phyloP scores from a whole-genome alignment of 768 basidiomycete genomes.

The Boletus patriciae region DNA sequence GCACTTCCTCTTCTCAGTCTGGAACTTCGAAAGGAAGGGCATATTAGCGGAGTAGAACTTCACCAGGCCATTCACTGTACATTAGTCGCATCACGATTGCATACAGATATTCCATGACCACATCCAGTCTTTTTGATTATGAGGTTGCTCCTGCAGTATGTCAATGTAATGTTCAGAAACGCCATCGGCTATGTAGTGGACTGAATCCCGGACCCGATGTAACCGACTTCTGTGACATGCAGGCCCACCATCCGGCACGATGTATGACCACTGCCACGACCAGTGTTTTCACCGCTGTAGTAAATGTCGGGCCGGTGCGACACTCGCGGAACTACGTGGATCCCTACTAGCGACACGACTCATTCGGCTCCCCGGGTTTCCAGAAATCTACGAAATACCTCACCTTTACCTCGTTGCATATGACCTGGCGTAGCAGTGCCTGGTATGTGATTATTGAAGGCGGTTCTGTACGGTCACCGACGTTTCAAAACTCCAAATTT shows the following conservation, averaged over 20 bases:
- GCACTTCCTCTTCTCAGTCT: constrained; percentile 29
- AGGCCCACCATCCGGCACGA: neutral
- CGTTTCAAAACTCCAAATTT: neutral
- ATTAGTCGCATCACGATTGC: constrained; percentile 18
- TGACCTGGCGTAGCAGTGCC: constrained; percentile 9
- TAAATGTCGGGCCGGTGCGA: neutral
- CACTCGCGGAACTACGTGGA: neutral
- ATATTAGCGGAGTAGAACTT: constrained; percentile 8
- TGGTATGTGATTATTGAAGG: constrained; percentile 9
- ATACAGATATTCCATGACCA: constrained; percentile 1
- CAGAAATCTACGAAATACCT: constrained; percentile 14
- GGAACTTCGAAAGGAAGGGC: constrained; percentile 23
- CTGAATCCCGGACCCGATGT: neutral
- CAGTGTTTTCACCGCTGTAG: neutral
- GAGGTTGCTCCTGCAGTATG: neutral
- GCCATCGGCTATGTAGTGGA: no score
- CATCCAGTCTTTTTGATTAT: neutral
- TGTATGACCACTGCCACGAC: neutral
- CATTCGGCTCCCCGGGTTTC: neutral
- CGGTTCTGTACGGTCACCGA: constrained; percentile 12
- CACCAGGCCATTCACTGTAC: constrained; percentile 22
- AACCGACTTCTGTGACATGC: neutral
- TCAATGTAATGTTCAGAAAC: neutral
- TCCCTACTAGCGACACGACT: neutral
- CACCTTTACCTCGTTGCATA: constrained; percentile 24